phyloP scores from a whole-genome alignment of 1,139 yeast species.

The Sugiyamaella paludigena region DNA sequence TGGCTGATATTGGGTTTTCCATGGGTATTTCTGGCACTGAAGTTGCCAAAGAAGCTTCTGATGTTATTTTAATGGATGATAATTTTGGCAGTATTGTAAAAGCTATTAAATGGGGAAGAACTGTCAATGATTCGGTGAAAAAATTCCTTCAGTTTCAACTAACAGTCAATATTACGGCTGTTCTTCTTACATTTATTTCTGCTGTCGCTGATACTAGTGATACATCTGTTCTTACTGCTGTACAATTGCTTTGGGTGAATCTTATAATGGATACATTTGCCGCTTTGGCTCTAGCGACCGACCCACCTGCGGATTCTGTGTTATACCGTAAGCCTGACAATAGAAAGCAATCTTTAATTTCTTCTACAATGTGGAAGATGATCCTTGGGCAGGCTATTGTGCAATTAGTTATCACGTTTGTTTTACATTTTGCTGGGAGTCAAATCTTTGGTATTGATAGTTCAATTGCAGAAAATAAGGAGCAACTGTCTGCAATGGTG shows the following conservation, averaged over 20 bases:
- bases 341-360: conserved; percentile 72
- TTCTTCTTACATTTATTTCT: conserved; percentile 85
- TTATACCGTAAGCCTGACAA: conserved; percentile 84
- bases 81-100: conserved; percentile 92
- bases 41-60: conserved; percentile 80
- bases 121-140: conserved; percentile 90
- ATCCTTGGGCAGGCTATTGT: conserved; percentile 79
- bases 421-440: conserved; percentile 74
- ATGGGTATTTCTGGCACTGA: conserved; percentile 84
- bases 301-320: conserved; percentile 83
- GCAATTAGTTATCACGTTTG: conserved; percentile 77
- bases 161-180: conserved; percentile 95
- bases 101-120: conserved; percentile 99
- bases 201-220: conserved; percentile 82
- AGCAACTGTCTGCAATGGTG: conserved; percentile 75
- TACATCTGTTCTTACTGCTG: conserved; percentile 89
- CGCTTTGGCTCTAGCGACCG: conserved; percentile 96
- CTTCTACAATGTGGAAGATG: conserved; percentile 98
- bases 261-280: conserved; percentile 98
- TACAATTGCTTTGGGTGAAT: conserved; percentile 95
- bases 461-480: conserved; percentile 42
- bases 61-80: conserved; percentile 74
- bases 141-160: conserved; percentile 94
- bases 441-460: conserved; percentile 38
- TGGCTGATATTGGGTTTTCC: conserved; percentile 82